Evolutionary conservation across 2,329 filamentous ascomycete genomes (phyloP).

Genomic region (Macrophomina phaseolina): DNA sequence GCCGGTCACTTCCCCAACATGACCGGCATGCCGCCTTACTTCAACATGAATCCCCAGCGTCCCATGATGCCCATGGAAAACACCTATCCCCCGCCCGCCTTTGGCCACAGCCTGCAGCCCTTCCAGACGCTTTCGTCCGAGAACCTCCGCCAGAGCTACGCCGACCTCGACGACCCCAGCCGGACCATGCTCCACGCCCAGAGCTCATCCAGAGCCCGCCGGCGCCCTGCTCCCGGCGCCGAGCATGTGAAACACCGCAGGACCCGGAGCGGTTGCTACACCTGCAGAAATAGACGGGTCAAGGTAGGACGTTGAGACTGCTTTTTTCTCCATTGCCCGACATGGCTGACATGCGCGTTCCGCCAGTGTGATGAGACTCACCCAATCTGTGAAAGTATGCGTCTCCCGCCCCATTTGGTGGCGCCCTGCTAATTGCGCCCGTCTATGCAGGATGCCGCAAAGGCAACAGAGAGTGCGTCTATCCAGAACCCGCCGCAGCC

Average conservation of each 20-base stretch:
- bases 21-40: conserved; percentile 39
- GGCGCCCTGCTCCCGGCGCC: conserved; percentile 38
- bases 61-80: conserved; percentile 40
- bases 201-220: conserved; percentile 35
- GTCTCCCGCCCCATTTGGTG: conserved; percentile 22
- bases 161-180: conserved; percentile 44
- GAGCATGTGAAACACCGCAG: conserved; percentile 91
- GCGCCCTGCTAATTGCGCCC: conserved; percentile 30
- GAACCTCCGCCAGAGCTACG: conserved; percentile 40
- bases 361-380: conserved; percentile 85
- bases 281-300: conserved; percentile 85
- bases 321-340: conserved; percentile 1
- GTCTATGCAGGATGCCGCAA: conserved; percentile 76
- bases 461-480: conserved; percentile 87
- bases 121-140: conserved; percentile 40
- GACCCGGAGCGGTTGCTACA: conserved; percentile 92
- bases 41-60: conserved; percentile 41
- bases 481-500: conserved; percentile 73
- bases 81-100: conserved; percentile 33
- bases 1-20: conserved; percentile 46
- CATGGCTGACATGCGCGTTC: conserved; percentile 24
- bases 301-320: conserved; percentile 58
- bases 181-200: conserved; percentile 34
- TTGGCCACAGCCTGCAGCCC: conserved; percentile 37
- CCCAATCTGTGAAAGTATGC: conserved; percentile 79